A percentile compares a stretch with the other conserved stretches of the same genome.
Conservation (phyloP, 805 yeast species). For the Nadsonia fulvescens region DNA sequence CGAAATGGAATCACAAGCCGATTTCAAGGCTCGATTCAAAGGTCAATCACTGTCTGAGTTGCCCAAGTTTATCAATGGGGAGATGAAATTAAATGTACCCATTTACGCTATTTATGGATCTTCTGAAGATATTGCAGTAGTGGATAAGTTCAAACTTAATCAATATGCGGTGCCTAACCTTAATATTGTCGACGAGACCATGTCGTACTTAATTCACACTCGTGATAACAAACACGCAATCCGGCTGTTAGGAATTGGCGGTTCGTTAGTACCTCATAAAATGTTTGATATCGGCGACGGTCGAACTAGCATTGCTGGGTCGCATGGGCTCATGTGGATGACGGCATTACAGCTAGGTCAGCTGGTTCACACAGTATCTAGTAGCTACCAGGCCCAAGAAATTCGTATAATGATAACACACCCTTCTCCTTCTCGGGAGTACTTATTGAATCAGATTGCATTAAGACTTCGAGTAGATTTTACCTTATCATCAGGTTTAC, state of each 20-base stretch:
- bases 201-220: constrained; percentile 26
- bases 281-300: constrained; percentile 49
- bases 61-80: constrained; percentile 28
- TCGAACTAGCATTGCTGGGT: constrained; percentile 30
- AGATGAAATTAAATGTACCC: constrained; percentile 30
- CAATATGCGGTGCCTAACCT: constrained; percentile 37
- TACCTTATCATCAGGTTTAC: constrained; percentile 55
- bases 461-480: constrained; percentile 52
- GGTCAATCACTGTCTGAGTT: constrained; percentile 29
- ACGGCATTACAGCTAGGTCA: constrained; percentile 56
- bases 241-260: constrained; percentile 54
- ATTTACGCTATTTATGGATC: constrained; percentile 68
- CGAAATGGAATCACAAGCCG: constrained; percentile 19
- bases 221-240: constrained; percentile 27
- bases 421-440: constrained; percentile 55
- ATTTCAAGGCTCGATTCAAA: too few species aligned
- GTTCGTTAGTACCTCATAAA: constrained; percentile 45
- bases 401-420: constrained; percentile 48
- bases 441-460: constrained; percentile 49
- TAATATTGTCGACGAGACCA: constrained; percentile 40
- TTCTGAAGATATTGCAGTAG: constrained; percentile 52
- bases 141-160: constrained; percentile 43
- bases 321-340: constrained; percentile 59
- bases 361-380: constrained; percentile 31
- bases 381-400: constrained; percentile 24